Base-by-base conservation (phyloP, 257 asterid species). In the Nicotiana attenuata region DNA sequence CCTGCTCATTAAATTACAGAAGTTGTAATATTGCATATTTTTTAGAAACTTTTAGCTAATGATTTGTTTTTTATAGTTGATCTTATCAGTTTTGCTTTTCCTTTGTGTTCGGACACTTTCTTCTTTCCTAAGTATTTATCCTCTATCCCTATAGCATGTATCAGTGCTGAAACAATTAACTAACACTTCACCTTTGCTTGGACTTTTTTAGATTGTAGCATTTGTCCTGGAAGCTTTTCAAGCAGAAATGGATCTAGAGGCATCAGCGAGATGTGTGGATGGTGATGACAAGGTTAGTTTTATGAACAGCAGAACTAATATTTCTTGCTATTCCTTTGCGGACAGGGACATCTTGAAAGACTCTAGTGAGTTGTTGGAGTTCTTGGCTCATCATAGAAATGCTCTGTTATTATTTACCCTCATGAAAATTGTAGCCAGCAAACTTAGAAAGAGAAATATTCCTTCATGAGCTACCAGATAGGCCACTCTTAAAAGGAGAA, bases 211-310 rank as follows among this genome's bases (percentile, higher is more conserved):
- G 99, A 96, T 96, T 87, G 89, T 96, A 82, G 98, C 99, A 76
- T 96, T 96, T 90, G 97, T 96, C 81, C 89, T 94, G 95, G 99
- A 96, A 89, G 99, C 99, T 78, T 96, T 96, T 91, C 94, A 94
- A 83, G 97, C 97, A 82, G 99, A 96, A 88, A 86, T 96, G 94
- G 98, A 92, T 77, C 87, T 96, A 17, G 99, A 96, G 91, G 57
- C 90, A 47, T 52, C 88, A 80, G 97, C 84, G 82, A 85, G 81
- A 57, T 53, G 65, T 77, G 88, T 45, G 83, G 86, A 88, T 79
- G 91, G 83, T 68, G 92, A 82, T 41, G 81, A 22, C 68, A 76
- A 87, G 97, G 99, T 93, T 82, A 84, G 94, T 82, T 50, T 50
- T 47, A 15, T 29, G 61, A 24, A 33, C 55, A 50, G 60, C 9